A percentile compares a stretch with the other conserved stretches of the same genome.
phyloP scores from a whole-genome alignment of 495 filamentous ascomycete genomes.

The Hypoxylon lenormandii region DNA sequence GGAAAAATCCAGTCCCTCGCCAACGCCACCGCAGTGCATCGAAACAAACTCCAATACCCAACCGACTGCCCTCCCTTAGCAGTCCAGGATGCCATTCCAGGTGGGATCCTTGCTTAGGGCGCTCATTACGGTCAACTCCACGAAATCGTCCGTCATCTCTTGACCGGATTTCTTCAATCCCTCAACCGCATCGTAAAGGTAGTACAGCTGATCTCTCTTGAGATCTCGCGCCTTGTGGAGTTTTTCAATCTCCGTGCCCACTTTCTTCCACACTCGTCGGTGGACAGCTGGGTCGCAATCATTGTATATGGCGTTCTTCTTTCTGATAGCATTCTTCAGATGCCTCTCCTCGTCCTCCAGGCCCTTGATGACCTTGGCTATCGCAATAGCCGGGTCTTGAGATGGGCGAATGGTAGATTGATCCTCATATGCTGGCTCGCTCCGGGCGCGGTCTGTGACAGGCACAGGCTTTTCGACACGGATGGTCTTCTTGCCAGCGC shows the following conservation, averaged over 20 bases:
- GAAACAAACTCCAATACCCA: conserved; percentile 14
- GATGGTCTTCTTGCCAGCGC: conserved; percentile 64
- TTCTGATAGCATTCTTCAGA: conserved; percentile 73
- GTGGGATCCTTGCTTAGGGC: conserved; percentile 51
- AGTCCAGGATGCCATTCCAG: conserved; percentile 56
- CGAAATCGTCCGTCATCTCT: conserved; percentile 72
- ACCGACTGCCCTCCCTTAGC: conserved; percentile 20
- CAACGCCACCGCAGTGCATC: neutral
- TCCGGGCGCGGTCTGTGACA: conserved; percentile 71
- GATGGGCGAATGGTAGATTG: conserved; percentile 83
- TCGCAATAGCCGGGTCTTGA: conserved; percentile 76
- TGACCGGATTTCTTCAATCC: conserved; percentile 75
- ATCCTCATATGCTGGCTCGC: conserved; percentile 62
- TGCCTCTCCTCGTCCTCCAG: conserved; percentile 86
- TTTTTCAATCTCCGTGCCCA: conserved; percentile 73
- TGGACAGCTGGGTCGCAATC: conserved; percentile 76
- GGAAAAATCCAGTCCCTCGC: neutral
- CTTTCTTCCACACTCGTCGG: conserved; percentile 70
- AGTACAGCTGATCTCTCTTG: conserved; percentile 89
- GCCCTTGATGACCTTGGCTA: conserved; percentile 81
- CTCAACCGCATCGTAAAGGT: conserved; percentile 89
- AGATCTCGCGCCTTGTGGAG: conserved; percentile 74
- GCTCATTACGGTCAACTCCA: conserved; percentile 73
- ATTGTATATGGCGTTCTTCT: conserved; percentile 71
- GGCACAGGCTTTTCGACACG: conserved; percentile 75